Percentiles rank a stretch among this genome's conserved stretches.
phyloP scores from a whole-genome alignment of 768 basidiomycete genomes.

The Podaxis mareebaensis region DNA sequence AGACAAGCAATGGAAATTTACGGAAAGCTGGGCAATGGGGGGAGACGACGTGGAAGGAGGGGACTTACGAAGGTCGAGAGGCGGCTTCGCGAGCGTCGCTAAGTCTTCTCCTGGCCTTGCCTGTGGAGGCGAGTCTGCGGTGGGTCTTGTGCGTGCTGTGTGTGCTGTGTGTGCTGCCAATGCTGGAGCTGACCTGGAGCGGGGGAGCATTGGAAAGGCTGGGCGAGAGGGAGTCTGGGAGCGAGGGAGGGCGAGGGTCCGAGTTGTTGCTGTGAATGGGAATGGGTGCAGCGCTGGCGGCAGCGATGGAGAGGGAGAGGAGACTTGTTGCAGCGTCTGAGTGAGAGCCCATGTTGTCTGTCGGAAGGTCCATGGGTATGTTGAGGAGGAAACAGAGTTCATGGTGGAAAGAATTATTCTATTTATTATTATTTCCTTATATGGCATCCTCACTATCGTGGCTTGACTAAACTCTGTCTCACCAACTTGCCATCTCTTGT shows the following conservation, averaged over 20 bases:
- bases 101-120: constrained; percentile 67
- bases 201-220: constrained; percentile 8
- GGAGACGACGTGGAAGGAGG: constrained; percentile 3
- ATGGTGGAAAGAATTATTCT: neutral
- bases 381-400: neutral
- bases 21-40: constrained; percentile 6
- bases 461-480: neutral
- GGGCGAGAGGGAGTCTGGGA: constrained; percentile 8
- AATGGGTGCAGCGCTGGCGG: constrained; percentile 51
- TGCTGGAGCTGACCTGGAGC: constrained; percentile 18
- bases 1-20: constrained; percentile 13
- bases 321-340: constrained; percentile 52
- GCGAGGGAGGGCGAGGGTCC: neutral
- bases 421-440: neutral
- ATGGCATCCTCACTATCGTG: neutral
- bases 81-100: constrained; percentile 84
- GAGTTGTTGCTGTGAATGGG: constrained; percentile 25
- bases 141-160: constrained; percentile 44
- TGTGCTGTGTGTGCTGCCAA: constrained; percentile 23
- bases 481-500: neutral
- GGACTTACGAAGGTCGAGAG: constrained; percentile 68
- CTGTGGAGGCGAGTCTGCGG: constrained; percentile 69
- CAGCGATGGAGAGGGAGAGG: constrained; percentile 69
- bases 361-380: constrained; percentile 20
- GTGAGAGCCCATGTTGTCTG: constrained; percentile 19